These are phyloP conservation scores for Saccharomycopsis babjevae DNA, from an alignment of 805 yeast species.

Conservation along the genomic window DNA sequence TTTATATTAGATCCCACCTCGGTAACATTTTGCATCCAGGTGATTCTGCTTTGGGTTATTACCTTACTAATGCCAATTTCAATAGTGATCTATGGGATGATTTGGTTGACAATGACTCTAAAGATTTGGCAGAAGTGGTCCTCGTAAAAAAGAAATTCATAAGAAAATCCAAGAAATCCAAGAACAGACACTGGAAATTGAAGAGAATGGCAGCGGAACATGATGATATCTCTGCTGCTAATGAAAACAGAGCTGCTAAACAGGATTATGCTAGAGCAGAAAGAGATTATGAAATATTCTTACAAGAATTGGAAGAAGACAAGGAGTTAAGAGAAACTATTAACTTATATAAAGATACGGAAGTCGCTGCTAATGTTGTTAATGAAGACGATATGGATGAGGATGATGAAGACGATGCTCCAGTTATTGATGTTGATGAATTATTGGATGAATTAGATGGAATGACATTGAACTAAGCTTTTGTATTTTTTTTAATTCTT, in stretches of 20 bases:
- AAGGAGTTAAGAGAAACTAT: conserved; percentile 84
- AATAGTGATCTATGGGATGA: conserved; percentile 80
- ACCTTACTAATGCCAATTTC: conserved; percentile 72
- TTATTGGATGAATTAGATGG: conserved; percentile 90
- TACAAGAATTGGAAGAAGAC: conserved; percentile 96
- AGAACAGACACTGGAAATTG: conserved; percentile 81
- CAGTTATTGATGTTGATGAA: conserved; percentile 84
- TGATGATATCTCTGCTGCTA: conserved; percentile 72
- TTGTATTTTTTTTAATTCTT: not conserved
- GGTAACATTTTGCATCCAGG: conserved; percentile 96
- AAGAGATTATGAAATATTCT: conserved; percentile 87
- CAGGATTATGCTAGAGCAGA: conserved; percentile 89
- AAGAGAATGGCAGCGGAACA: conserved; percentile 98
- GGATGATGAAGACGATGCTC: conserved; percentile 72
- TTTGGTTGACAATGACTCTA: conserved; percentile 38
- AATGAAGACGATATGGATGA: conserved; percentile 35
- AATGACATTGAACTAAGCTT: conserved; percentile 55
- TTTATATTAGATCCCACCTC: conserved; percentile 78
- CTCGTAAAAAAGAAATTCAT: conserved; percentile 82
- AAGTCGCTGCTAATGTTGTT: conserved; percentile 21
- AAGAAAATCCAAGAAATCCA: conserved; percentile 64
- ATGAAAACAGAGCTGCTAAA: conserved; percentile 59
- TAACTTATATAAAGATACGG: conserved; percentile 69
- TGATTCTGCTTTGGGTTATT: conserved; percentile 90
- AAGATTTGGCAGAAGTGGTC: conserved; percentile 72